Conservation (phyloP, 2,329 filamentous ascomycete genomes). For the Fusarium sp. region DNA sequence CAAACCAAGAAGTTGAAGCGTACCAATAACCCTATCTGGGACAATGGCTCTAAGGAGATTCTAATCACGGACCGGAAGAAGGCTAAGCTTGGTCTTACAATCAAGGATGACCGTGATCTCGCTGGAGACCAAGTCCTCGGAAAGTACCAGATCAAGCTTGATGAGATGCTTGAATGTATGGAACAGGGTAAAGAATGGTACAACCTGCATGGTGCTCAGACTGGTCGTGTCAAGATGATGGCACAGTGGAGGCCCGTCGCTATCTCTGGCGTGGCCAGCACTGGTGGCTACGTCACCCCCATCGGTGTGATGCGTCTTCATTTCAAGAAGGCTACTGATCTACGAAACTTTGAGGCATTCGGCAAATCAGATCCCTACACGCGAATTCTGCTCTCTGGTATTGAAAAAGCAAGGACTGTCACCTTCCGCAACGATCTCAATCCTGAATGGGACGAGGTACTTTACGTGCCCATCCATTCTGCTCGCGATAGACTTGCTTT, state of each 20-base stretch:
- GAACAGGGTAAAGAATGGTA: constrained; percentile 97
- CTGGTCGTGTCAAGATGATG: constrained; percentile 87
- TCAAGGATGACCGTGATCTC: constrained; percentile 95
- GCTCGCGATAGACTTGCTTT: constrained; percentile 83
- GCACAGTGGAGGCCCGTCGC: constrained; percentile 96
- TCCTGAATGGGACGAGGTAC: constrained; percentile 93
- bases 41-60: constrained; percentile 91
- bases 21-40: constrained; percentile 97
- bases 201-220: constrained; percentile 81
- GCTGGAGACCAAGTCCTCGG: constrained; percentile 84
- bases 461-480: constrained; percentile 92
- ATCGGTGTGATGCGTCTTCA: constrained; percentile 96
- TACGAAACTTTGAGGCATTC: constrained; percentile 93
- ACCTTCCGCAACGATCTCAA: constrained; percentile 96
- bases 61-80: constrained; percentile 93
- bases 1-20: constrained; percentile 92
- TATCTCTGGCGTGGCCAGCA: constrained; percentile 80
- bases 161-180: constrained; percentile 91
- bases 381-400: constrained; percentile 86
- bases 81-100: constrained; percentile 87
- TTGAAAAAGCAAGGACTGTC: constrained; percentile 91
- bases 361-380: constrained; percentile 98
- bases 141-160: constrained; percentile 93
- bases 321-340: constrained; percentile 81
- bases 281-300: constrained; percentile 89